These are phyloP conservation scores for Coix lacrymajobi DNA, from an alignment of 176 grass and related monocot species.

Conservation along the genomic window DNA sequence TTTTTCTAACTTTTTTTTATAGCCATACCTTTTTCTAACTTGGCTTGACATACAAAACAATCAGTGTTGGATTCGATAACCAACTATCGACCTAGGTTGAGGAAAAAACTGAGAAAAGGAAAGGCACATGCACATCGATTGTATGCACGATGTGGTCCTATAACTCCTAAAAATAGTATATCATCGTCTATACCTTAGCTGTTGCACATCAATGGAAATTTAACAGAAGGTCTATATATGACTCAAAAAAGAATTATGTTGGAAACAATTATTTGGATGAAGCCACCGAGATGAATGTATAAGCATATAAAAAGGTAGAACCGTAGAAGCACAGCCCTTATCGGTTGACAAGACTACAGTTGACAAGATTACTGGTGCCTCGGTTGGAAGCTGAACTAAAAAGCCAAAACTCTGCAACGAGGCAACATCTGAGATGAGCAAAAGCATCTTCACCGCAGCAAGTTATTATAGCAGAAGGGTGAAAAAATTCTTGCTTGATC, in stretches of 20 bases:
- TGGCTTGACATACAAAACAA: neutral
- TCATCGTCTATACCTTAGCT: neutral
- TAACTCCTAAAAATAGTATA: neutral
- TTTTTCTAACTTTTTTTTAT: slow-evolving; percentile 20
- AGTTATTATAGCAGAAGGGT: neutral
- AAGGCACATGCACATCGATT: neutral
- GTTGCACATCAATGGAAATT: neutral
- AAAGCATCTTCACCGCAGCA: neutral
- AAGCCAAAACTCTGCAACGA: neutral
- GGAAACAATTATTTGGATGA: neutral
- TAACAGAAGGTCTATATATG: neutral
- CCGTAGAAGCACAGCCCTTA: neutral
- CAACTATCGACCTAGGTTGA: neutral
- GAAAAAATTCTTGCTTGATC: neutral
- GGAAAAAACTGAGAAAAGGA: neutral
- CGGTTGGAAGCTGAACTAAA: neutral
- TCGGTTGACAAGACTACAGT: neutral
- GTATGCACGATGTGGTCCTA: neutral
- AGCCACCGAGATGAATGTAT: neutral
- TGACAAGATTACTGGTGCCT: neutral
- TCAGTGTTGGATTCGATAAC: neutral
- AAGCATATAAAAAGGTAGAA: neutral
- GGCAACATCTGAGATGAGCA: neutral
- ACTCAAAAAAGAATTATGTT: neutral
- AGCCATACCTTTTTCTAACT: slow-evolving; percentile 7